A percentile compares a stretch with the other conserved stretches of the same genome.
phyloP scores from a whole-genome alignment of 2,329 filamentous ascomycete species.

The Paramyrothecium roridum region DNA sequence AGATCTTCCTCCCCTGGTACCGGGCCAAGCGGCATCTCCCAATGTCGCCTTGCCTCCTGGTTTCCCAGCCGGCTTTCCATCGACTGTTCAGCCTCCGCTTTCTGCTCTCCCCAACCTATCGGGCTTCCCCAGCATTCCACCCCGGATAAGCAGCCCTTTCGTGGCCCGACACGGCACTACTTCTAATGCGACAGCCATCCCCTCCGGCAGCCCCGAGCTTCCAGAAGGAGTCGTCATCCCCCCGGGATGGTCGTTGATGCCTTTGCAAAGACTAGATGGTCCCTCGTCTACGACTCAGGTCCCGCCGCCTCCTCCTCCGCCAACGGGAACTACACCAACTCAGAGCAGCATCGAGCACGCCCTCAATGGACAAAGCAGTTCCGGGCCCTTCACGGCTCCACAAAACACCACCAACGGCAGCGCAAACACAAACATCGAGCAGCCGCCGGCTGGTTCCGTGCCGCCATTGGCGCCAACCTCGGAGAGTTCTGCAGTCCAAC shows the following conservation, averaged over 20 bases:
- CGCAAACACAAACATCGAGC: constrained; percentile 14
- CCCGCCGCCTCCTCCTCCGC: constrained; percentile 14
- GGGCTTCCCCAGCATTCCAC: constrained; percentile 19
- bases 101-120: constrained; percentile 14
- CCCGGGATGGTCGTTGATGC: constrained; percentile 62
- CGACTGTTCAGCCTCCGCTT: constrained; percentile 12
- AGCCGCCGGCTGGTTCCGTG: not conserved
- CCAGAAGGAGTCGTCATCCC: constrained; percentile 64
- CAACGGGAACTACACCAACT: constrained; percentile 9
- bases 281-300: constrained; percentile 16
- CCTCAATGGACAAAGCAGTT: constrained; percentile 4
- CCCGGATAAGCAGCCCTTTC: constrained; percentile 35
- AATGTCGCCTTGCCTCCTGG: constrained; percentile 5
- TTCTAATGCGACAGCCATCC: constrained; percentile 47
- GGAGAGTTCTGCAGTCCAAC: constrained; percentile 3
- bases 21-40: constrained; percentile 6
- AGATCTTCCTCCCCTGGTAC: constrained; percentile 5
- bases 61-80: constrained; percentile 11
- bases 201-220: constrained; percentile 57
- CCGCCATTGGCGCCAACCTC: constrained; percentile 7
- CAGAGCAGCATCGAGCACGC: constrained; percentile 11
- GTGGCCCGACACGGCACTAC: constrained; percentile 46
- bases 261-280: constrained; percentile 54
- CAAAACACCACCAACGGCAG: not conserved
- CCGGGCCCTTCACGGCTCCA: not conserved